phyloP scores from a whole-genome alignment of 768 basidiomycete species.

The Xerocomellus amylosporus region DNA sequence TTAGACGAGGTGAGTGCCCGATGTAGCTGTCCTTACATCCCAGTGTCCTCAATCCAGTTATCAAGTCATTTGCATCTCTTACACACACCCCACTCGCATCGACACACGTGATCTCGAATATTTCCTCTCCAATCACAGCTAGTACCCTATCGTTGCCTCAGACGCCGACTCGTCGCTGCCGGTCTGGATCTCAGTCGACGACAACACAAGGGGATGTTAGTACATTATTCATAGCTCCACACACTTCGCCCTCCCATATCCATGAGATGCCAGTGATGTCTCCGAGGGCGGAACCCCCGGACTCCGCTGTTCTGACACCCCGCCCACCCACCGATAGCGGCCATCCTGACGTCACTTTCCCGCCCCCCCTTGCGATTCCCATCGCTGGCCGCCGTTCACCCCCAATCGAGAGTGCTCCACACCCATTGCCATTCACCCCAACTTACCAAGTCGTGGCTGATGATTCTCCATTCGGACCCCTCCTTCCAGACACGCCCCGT shows the following conservation, averaged over 20 bases:
- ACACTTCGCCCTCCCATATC: background rate
- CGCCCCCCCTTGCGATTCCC: slow-evolving; percentile 15
- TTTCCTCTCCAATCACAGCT: slow-evolving; percentile 28
- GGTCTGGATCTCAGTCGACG: slow-evolving; percentile 20
- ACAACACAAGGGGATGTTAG: slow-evolving; percentile 3
- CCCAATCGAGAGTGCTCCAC: background rate
- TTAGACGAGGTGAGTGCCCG: slow-evolving; percentile 47
- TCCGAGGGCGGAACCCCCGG: background rate
- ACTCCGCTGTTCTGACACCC: background rate
- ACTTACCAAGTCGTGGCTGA: slow-evolving; percentile 17
- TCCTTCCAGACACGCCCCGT: slow-evolving; percentile 29
- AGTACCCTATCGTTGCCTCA: slow-evolving; percentile 14
- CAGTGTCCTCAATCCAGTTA: background rate
- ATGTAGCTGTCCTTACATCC: background rate
- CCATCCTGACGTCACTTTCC: background rate
- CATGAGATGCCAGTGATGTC: slow-evolving; percentile 2
- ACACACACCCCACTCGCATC: slow-evolving; percentile 48
- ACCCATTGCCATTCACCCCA: slow-evolving; percentile 17
- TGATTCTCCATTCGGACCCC: slow-evolving; percentile 31
- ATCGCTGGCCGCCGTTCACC: background rate
- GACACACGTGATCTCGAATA: slow-evolving; percentile 46
- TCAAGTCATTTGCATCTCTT: slow-evolving; percentile 44
- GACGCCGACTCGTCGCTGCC: slow-evolving; percentile 14
- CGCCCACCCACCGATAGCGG: background rate
- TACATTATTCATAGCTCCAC: background rate